phyloP scores from a whole-genome alignment of 768 basidiomycete species.

The Pleurotus salmoneostramineus region DNA sequence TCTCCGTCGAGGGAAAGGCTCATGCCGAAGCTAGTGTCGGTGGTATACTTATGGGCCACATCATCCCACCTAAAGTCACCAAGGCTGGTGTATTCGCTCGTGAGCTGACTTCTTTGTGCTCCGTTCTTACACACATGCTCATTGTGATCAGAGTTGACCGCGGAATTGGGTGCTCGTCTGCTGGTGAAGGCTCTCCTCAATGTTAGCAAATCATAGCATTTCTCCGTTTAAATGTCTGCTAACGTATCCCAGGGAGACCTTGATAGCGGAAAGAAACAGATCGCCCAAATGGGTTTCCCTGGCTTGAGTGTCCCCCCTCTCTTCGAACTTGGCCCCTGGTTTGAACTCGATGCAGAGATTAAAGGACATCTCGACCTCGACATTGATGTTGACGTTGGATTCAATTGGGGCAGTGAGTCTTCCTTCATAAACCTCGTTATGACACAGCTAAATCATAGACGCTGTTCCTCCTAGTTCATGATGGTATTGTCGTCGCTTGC shows the following conservation, averaged over 20 bases:
- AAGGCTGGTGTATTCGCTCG: constrained; percentile 4
- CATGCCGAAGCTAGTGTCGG: constrained; percentile 2
- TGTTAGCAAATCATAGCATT: neutral
- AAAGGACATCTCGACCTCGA: neutral
- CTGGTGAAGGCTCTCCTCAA: constrained; percentile 2
- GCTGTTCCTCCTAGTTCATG: too few relatives aligned
- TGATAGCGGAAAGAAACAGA: constrained; percentile 6
- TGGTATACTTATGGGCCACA: constrained; percentile 2
- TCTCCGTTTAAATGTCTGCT: too few relatives aligned
- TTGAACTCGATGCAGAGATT: neutral
- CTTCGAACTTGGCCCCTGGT: constrained; percentile 3
- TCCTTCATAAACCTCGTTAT: too few relatives aligned
- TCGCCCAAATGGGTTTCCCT: neutral
- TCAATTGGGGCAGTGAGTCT: neutral
- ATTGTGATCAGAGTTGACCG: neutral
- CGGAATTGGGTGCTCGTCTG: constrained; percentile 1
- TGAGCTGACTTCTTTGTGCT: neutral
- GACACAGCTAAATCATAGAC: neutral
- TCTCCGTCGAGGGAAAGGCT: neutral
- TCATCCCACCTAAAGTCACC: neutral
- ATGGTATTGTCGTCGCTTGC: too few relatives aligned
- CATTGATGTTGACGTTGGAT: constrained; percentile 2
- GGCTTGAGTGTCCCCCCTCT: constrained; percentile 1
- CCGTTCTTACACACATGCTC: neutral
- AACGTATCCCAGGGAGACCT: neutral